phyloP scores from a whole-genome alignment of 1,284 basidiomycete genomes.

The Malassezia caprae region DNA sequence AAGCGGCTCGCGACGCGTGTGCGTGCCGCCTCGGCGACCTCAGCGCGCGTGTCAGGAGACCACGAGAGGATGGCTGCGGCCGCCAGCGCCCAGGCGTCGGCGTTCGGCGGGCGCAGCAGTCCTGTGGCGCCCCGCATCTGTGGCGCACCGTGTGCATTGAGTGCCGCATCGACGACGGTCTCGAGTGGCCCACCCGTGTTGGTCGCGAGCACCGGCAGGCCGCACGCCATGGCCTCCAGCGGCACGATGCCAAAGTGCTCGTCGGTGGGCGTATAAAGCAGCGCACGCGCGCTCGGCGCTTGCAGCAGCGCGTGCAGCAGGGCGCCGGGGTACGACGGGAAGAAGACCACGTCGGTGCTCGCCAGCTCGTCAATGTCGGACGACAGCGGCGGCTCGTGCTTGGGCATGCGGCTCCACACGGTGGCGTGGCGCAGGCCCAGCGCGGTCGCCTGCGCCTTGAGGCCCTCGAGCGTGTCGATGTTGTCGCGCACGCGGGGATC shows the following conservation, averaged over 20 bases:
- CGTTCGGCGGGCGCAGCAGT: slow-evolving; percentile 17
- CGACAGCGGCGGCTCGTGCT: slow-evolving; percentile 40
- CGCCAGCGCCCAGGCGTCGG: slow-evolving; percentile 18
- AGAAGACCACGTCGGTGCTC: slow-evolving; percentile 27
- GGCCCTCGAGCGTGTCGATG: slow-evolving; percentile 53
- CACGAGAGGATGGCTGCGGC: slow-evolving; percentile 11
- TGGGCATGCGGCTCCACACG: slow-evolving; percentile 27
- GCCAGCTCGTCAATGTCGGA: no score
- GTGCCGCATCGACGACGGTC: slow-evolving; percentile 60
- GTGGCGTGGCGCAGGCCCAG: slow-evolving; percentile 51
- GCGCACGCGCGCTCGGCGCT: slow-evolving; percentile 27
- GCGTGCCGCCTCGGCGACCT: slow-evolving; percentile 11
- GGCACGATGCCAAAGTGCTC: slow-evolving; percentile 98
- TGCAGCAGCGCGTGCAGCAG: slow-evolving; percentile 34
- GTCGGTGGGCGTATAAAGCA: slow-evolving; percentile 86
- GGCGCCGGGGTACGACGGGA: slow-evolving; percentile 35
- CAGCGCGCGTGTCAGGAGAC: not conserved
- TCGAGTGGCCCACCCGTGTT: slow-evolving; percentile 85
- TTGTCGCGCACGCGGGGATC: slow-evolving; percentile 65
- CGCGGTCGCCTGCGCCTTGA: slow-evolving; percentile 25
- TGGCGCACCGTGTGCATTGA: slow-evolving; percentile 20
- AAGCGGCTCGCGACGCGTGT: slow-evolving; percentile 15
- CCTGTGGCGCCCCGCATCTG: slow-evolving; percentile 18
- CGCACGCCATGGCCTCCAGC: slow-evolving; percentile 85
- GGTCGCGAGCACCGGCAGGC: slow-evolving; percentile 77